Base-by-base conservation (phyloP, 192 early-diverging fungal species). In the Podila verticillata region DNA sequence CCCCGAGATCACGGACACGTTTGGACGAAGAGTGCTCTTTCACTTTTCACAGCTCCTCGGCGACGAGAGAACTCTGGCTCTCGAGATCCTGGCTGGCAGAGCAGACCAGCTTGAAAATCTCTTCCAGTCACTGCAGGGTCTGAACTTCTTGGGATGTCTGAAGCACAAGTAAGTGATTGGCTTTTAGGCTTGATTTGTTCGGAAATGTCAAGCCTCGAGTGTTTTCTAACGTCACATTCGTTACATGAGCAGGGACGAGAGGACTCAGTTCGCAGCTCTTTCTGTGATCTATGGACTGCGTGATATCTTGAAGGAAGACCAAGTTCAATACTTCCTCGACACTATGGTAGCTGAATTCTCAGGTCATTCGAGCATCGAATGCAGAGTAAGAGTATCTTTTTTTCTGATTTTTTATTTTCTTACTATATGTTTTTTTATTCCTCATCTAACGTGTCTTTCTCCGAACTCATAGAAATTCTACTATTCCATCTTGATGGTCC, bases 81-180 rank as follows among this genome's bases (percentile, higher is more conserved):
- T 93, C 12, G 89, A 90, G 31, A 83, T 92, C 8, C 58, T 93
- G 4, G 77, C 85, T n/a, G 85, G 81, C 32, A 84, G 81, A 24
- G 87, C 83, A 4, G 81, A 84, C 7, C 39, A 81, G 10, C 83
- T 85, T 19, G 70, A 68, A 3, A 84, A 89, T 67, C 54, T 93
- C 13, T 90, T 91, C 60, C 82, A 83, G 36, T 85, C 86, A 28
- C 68, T 93, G 12, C 77, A 86, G 58, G 83, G 63, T 7, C 68
- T 89, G 36, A 84, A 86, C 60, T 78, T 93, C 32, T 62, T 87
- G 31, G 74, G 65, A 22, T 80, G 90, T 28, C 66, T 93, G 4
- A 65, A 73, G 29, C 86, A 90, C 56, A 84, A 66, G 87, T 84
- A 70, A 59, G 56, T 54, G 51, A 22, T 24, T 26, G 51, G 0